Base-by-base conservation (phyloP, 768 basidiomycete genomes). In the Mycena haematopus region DNA sequence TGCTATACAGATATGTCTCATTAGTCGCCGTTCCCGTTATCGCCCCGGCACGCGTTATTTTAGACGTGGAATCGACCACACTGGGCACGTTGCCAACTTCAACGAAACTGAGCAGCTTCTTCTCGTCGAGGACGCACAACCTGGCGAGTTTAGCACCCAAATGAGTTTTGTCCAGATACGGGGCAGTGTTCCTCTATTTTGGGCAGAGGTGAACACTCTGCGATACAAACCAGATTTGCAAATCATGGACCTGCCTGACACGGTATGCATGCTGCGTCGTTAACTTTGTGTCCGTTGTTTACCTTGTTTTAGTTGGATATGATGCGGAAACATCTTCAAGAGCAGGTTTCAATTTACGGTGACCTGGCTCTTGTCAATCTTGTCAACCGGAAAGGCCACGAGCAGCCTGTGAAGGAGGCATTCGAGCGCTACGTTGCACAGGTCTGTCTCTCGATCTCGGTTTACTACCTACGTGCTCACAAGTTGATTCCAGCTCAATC, bases 31-130 rank as follows among this genome's bases (percentile, higher is more conserved):
- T 55, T 96, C 94, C 13, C 91, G 97, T 22, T 92, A 90, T 78
- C 88, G 96, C 60, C 94, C 97, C 29, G 97, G 97, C 6, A 98
- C 97, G 15, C 92, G 97, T 52, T 99, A 96, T 82, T 97, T 99
- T 78, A 86, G 94, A 21, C 89, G 97, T 50, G 97, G 97, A 6
- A 83, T 99, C 68, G 95, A 99, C 74, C 79, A 86, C 21, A 80
- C 91, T 10, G 97, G 96, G 2, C 86, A 98, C 73, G 92, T 93
- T 44, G 94, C 95, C 60, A 99, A 99, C 76, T 99, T 94, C 78
- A 97, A 98, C 73, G 97, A 99, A 76, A 96, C 97, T 7, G 97
- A 99, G 72, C 97, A 99, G 73, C 80, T 99, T 61, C 79, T 96
- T 27, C 80, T 96, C 17, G 82, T 96, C 14, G 92, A 94, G 62